These are phyloP conservation scores for Candida xiaguanensis DNA, from an alignment of 805 yeast genomes.

Conservation along the genomic window DNA sequence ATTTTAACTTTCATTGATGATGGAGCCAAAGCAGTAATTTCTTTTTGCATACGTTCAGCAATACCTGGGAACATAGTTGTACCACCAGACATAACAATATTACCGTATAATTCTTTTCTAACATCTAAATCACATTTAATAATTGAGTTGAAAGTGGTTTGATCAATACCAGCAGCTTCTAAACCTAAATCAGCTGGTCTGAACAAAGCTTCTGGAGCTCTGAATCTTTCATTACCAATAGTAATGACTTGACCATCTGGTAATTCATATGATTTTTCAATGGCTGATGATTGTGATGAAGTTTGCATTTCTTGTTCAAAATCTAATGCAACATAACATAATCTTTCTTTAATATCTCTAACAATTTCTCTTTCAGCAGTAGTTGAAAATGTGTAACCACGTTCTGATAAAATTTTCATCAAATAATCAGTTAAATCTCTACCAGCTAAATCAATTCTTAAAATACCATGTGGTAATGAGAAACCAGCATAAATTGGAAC, in stretches of 20 bases:
- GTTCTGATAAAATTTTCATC: constrained; percentile 97
- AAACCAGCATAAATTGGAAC: constrained; percentile 99
- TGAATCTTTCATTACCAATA: constrained; percentile 99
- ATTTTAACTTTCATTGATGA: constrained; percentile 99
- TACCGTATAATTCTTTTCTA: constrained; percentile 97
- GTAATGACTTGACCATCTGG: constrained; percentile 99
- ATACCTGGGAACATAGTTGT: constrained; percentile 99
- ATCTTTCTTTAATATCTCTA: constrained; percentile 94
- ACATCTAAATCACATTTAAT: constrained; percentile 99
- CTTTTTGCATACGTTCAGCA: constrained; percentile 99
- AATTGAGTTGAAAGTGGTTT: constrained; percentile 91
- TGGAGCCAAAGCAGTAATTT: constrained; percentile 98
- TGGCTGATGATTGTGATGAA: constrained; percentile 95
- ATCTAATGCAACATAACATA: constrained; percentile 98
- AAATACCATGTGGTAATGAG: constrained; percentile 98
- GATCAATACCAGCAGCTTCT: constrained; percentile 99
- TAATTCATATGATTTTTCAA: constrained; percentile 98
- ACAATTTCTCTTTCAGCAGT: constrained; percentile 98
- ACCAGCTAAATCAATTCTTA: constrained; percentile 99
- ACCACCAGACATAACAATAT: constrained; percentile 99
- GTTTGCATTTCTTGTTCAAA: constrained; percentile 99
- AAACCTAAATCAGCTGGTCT: constrained; percentile 87
- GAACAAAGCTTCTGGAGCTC: constrained; percentile 99
- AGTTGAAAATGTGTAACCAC: constrained; percentile 98
- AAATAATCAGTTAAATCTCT: constrained; percentile 98